Conservation (phyloP, 306 rosid genomes). For the Cicer cuneatum region DNA sequence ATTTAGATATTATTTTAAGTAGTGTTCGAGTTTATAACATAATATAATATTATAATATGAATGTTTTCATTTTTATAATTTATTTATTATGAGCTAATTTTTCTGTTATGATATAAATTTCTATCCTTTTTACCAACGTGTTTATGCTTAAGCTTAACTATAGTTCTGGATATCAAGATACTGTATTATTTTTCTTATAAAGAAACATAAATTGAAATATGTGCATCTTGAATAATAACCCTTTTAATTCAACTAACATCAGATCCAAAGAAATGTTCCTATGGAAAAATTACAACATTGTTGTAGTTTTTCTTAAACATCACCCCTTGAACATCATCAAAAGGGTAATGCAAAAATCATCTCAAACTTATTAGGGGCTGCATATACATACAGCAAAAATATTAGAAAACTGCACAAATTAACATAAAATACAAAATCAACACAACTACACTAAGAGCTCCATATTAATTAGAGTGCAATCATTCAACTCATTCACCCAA, state of each 20-base stretch:
- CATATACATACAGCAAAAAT: slow-evolving; percentile 33
- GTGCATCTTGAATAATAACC: background rate
- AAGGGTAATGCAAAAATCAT: slow-evolving; percentile 38
- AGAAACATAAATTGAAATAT: background rate
- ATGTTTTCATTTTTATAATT: too few relatives aligned
- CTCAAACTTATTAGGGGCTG: background rate
- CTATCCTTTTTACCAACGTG: too few relatives aligned
- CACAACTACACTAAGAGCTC: background rate
- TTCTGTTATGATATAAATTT: too few relatives aligned
- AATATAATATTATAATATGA: too few relatives aligned
- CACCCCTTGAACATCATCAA: slow-evolving; percentile 6
- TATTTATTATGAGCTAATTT: too few relatives aligned
- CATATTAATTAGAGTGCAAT: slow-evolving; percentile 16
- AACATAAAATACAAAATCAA: background rate
- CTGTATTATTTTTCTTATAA: too few relatives aligned
- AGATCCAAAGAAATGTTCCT: background rate
- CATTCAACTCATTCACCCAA: slow-evolving; percentile 32
- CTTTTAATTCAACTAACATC: background rate
- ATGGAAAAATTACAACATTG: slow-evolving; percentile 11
- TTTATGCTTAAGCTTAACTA: too few relatives aligned
- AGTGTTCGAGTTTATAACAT: too few relatives aligned
- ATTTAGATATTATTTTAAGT: too few relatives aligned
- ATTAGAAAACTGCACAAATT: background rate
- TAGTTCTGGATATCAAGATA: too few relatives aligned
- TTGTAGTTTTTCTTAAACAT: slow-evolving; percentile 23